Evolutionary conservation across 345 rosid species (phyloP), one percentile per base, ranked within the genome.

Genomic region (Linum lewisii): DNA sequence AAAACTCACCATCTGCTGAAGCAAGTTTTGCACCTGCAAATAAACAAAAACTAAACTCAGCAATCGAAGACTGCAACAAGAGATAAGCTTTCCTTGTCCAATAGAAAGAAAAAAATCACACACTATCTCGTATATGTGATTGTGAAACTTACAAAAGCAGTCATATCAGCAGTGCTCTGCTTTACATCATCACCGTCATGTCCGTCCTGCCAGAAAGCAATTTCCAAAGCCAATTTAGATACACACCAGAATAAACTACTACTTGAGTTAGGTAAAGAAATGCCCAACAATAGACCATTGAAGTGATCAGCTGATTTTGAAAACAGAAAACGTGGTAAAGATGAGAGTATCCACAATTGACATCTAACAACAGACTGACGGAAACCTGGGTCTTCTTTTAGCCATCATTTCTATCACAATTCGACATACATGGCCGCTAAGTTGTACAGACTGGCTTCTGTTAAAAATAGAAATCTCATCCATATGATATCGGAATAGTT

Each of bases 11-110:
- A 86, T 83, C 77, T 82, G 84, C 78, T 71, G 81, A 67, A 83
- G 90, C 73, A 87, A 83, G 73, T 76, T 81, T 70, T 82, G 82
- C 69, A 85, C 85, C 89, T 85, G 81, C 66, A 72, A 74, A 65
- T 2, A 13, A 23, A 19, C 21, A 21, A 25, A 61, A 5, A 52
- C 23, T 38, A 51, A 52, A 52, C 23, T 21, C 23, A 20, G 56
- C 15, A 24, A 52, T 13, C 24, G 9, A 52, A n/a, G 11, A 19
- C 56, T 20, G 56, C 22, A 20, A 4, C 13, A 21, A 52, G 21
- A 24, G 56, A 11, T 20, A 8, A 20, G 34, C 7, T 29, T 29
- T 29, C 7, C 34, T 29, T 8, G 34, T 5, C 34, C 34, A 5
- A 29, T 8, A 29, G 34, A 1, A 29, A 29, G 7, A 29, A n/a